Evolutionary conservation across 768 basidiomycete genomes (phyloP).

Genomic region (Hygrophorus pudorinus): DNA sequence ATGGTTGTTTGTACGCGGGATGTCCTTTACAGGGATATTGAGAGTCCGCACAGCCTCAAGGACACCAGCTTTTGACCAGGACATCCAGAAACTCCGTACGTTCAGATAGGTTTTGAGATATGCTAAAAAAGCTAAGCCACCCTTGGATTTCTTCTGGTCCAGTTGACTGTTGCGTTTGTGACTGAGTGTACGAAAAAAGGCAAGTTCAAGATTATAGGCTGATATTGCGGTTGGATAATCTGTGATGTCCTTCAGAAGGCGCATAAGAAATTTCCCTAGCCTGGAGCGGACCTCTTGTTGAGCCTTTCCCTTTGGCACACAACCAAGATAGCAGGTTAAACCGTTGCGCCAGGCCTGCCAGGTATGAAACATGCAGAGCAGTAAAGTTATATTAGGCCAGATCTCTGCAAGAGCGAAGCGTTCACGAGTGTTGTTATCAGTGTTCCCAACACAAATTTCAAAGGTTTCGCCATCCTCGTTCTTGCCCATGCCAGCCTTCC

Average conservation of each 20-base stretch:
- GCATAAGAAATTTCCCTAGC: slow-evolving; percentile 9
- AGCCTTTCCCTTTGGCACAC: slow-evolving; percentile 17
- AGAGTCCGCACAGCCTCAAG: no score
- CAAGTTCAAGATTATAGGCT: not conserved
- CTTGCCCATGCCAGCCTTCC: slow-evolving; percentile 2
- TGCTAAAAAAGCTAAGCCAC: slow-evolving; percentile 6
- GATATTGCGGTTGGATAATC: slow-evolving; percentile 8
- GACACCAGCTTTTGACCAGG: slow-evolving; percentile 6
- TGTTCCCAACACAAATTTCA: no score
- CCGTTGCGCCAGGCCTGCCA: slow-evolving; percentile 24
- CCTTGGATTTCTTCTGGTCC: slow-evolving; percentile 1
- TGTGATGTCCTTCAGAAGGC: slow-evolving; percentile 14
- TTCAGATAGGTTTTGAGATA: slow-evolving; percentile 7
- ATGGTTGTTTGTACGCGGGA: slow-evolving; percentile 25
- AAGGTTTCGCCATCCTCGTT: slow-evolving; percentile 5
- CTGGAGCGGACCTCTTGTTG: slow-evolving; percentile 8
- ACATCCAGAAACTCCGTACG: slow-evolving; percentile 5
- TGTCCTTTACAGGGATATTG: slow-evolving; percentile 10
- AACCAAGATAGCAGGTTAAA: slow-evolving; percentile 16
- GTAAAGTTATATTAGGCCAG: no score
- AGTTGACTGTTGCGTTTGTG: not conserved
- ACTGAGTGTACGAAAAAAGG: not conserved
- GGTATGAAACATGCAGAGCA: slow-evolving; percentile 26
- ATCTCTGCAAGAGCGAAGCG: no score
- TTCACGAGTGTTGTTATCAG: no score